Conservation (phyloP, 2,329 filamentous ascomycete genomes). For the Penicillium sp. region DNA sequence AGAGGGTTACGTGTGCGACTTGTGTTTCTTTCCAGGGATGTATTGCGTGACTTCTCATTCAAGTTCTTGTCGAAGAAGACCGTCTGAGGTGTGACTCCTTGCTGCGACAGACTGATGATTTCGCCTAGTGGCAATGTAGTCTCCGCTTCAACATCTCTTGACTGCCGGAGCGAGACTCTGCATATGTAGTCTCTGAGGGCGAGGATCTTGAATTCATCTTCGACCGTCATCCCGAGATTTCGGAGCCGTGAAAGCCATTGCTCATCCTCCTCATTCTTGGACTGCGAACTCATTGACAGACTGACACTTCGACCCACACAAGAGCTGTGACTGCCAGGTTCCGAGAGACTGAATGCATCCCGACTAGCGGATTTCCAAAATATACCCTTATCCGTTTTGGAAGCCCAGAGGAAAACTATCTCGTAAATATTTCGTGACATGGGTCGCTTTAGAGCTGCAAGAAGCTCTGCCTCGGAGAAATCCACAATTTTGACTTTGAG, state of each 20-base stretch:
- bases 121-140: constrained; percentile 63
- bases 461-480: constrained; percentile 73
- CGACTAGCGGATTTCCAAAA: constrained; percentile 85
- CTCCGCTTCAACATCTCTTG: constrained; percentile 54
- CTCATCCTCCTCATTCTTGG: constrained; percentile 90
- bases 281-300: constrained; percentile 63
- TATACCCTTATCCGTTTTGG: constrained; percentile 76
- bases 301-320: constrained; percentile 56
- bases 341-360: constrained; percentile 71
- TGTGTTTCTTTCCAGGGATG: constrained; percentile 34
- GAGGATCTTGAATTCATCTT: constrained; percentile 90
- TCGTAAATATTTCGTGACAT: constrained; percentile 82
- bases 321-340: constrained; percentile 61
- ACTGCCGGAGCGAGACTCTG: constrained; percentile 76
- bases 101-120: constrained; percentile 74
- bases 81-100: constrained; percentile 82
- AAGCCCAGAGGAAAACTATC: constrained; percentile 83
- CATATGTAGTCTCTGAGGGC: constrained; percentile 89
- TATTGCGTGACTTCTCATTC: constrained; percentile 53
- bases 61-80: constrained; percentile 87
- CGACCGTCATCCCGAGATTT: constrained; percentile 78
- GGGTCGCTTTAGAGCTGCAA: constrained; percentile 84
- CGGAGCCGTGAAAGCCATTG: constrained; percentile 86
- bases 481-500: constrained; percentile 74
- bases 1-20: constrained; percentile 34